These are phyloP conservation scores for Acanthamoeba sp. DNA, from an alignment of 208 protist genomes.

Conservation along the genomic window DNA sequence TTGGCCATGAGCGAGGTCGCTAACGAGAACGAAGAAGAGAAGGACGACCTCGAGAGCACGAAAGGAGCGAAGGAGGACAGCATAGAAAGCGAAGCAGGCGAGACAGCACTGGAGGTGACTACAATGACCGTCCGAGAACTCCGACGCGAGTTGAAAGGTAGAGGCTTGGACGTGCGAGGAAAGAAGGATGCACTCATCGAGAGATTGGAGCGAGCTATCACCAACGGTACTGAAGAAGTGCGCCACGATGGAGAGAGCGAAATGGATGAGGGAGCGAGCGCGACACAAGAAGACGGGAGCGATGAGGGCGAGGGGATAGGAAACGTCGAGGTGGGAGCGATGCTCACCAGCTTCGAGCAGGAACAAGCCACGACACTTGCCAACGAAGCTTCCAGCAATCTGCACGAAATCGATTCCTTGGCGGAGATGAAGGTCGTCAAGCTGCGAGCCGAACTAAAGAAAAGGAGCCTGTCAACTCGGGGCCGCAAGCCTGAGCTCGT, in stretches of 20 bases:
- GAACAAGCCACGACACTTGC: too few species aligned
- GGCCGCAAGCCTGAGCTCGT: conserved; percentile 20
- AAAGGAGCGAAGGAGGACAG: not conserved
- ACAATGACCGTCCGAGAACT: not conserved
- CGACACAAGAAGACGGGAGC: not conserved
- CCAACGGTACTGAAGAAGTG: not conserved
- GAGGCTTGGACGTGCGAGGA: not conserved
- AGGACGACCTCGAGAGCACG: not conserved
- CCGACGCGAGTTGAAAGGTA: not conserved
- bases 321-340: too few species aligned
- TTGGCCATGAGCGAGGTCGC: not conserved
- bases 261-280: not conserved
- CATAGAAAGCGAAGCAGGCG: not conserved
- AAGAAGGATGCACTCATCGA: not conserved
- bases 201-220: not conserved
- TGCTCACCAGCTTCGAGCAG: too few species aligned
- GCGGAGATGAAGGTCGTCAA: not conserved
- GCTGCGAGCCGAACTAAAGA: not conserved
- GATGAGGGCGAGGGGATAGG: too few species aligned
- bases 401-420: not conserved
- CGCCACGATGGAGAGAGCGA: too few species aligned
- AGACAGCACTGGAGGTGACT: not conserved
- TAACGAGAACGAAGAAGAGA: not conserved
- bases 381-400: too few species aligned
- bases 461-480: not conserved